Evolutionary conservation across 495 filamentous ascomycete species (phyloP).

Genomic region (Xylona heveae): DNA sequence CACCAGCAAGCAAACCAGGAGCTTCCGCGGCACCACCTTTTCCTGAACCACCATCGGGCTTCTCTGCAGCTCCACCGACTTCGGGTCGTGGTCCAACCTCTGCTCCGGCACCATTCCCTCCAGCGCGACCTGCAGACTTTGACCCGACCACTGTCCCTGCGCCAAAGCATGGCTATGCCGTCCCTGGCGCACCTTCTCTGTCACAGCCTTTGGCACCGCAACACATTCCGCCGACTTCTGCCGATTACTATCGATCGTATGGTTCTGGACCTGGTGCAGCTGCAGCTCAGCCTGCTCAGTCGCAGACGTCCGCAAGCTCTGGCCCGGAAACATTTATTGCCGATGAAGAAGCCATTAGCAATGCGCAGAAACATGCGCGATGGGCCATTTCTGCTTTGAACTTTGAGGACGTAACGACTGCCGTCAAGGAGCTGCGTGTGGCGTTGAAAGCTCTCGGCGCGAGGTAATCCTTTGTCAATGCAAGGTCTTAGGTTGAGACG

Average conservation of each 20-base stretch:
- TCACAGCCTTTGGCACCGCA: neutral
- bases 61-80: constrained; percentile 11
- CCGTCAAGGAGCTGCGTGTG: constrained; percentile 59
- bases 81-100: constrained; percentile 11
- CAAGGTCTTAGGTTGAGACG: too few relatives aligned
- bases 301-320: neutral
- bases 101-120: constrained; percentile 7
- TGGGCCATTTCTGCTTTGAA: constrained; percentile 95
- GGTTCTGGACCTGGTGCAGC: neutral
- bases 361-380: constrained; percentile 85
- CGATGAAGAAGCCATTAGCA: constrained; percentile 55
- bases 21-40: constrained; percentile 10
- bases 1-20: neutral
- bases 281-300: neutral
- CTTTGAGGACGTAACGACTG: constrained; percentile 87
- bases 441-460: constrained; percentile 52
- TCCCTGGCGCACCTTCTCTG: too few relatives aligned
- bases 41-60: constrained; percentile 17
- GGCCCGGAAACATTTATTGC: constrained; percentile 13
- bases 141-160: constrained; percentile 10
- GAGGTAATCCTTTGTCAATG: too few relatives aligned
- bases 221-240: neutral
- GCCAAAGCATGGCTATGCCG: constrained; percentile 5
- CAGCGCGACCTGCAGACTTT: constrained; percentile 8
- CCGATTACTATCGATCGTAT: neutral